Base-by-base conservation (phyloP, 2,329 filamentous ascomycete genomes). In the Beauveria bassiana region DNA sequence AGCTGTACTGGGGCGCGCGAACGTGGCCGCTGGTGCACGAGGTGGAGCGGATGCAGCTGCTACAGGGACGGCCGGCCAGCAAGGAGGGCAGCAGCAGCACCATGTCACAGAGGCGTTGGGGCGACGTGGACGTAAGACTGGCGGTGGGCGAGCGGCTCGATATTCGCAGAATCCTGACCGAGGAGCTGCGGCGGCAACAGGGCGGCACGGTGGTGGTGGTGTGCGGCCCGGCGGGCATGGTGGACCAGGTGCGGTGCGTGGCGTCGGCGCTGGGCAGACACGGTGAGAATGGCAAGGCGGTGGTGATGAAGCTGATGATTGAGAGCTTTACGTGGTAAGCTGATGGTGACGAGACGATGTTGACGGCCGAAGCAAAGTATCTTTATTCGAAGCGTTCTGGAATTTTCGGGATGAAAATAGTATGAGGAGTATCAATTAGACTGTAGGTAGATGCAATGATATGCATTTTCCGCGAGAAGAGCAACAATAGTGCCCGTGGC, bases 1-100 rank as follows among this genome's bases (percentile, higher is more conserved):
- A 69, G 61, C 52, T 72, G 0, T 72, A 65, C 61, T 73, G 71
- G 71, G 70, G 70, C 1, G 63, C 67, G 3, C 68, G 68, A 14
- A 66, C 62, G 1, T 63, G 57, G 34, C 66, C 65, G 1, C 61
- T 73, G 8, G 70, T 72, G 1, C 62, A 69, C 14, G 64, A 65
- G 9, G 63, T 72, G 14, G 66, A 69, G 60, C 40, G 59, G 34
- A 68, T 70, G 64, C 60, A 70, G 28, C 57, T 64, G 34, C 14
- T 64, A 63, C 8, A 59, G 12, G 34, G 34, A 12, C 34, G 14
- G 12, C 34, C 14, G 34, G 34, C 34, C 34, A 38, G 34, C 34
- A 12, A 38, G 12, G 34, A 38, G 34, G 34, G 34, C 12, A 38
- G 12, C 12, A 38, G 34, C 34, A 52, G 43, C 26, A 55, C 50